Base-by-base conservation (phyloP, 305 asterid genomes). In the Fraxinus nigra region DNA sequence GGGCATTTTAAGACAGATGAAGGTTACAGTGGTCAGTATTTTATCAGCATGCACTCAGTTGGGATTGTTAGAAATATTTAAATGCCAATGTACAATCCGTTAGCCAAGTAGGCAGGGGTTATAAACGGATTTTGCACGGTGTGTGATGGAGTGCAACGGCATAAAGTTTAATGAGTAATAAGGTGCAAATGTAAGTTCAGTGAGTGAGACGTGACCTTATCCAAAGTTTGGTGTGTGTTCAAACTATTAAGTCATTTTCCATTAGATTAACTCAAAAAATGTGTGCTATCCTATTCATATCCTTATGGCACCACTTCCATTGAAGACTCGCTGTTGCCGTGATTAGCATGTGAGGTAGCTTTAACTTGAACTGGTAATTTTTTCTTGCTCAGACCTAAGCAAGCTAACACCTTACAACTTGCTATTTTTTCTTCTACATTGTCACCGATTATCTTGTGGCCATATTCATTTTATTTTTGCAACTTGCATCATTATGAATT, bases 41-140 rank as follows among this genome's bases (percentile, higher is more conserved):
- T 80, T 95, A 76, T 93, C 98, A 8, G 94, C 92, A 76, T 92
- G 98, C 85, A 90, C 98, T 78, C 98, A 92, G 85, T 87, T 89
- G 16, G 95, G 97, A 56, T 87, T 84, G 85, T 72, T 95, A 76
- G 93, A 89, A 72, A 48, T 85, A 32, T 83, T 90, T 10, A 95
- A 95, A 8, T 35, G 38, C 38, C 9, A 1, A 0, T 35, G 38
- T 35, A 35, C 38, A 35, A 35, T 35, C 38, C 37, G 7, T 33
- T 33, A 33, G 37, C 37, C 37, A 33, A 33, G 37, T 33, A 35
- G 38, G 38, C 38, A 35, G 8, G 0, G 38, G 38, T 6, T 35
- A 6, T 35, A 5, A 35, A 35, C 38, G 9, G 38, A 35, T 35
- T 35, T 35, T 35, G 38, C 38, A 35, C 8, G 8, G 38, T 35